Conservation (phyloP, 345 rosid genomes). For the Eucalyptus regnans region DNA sequence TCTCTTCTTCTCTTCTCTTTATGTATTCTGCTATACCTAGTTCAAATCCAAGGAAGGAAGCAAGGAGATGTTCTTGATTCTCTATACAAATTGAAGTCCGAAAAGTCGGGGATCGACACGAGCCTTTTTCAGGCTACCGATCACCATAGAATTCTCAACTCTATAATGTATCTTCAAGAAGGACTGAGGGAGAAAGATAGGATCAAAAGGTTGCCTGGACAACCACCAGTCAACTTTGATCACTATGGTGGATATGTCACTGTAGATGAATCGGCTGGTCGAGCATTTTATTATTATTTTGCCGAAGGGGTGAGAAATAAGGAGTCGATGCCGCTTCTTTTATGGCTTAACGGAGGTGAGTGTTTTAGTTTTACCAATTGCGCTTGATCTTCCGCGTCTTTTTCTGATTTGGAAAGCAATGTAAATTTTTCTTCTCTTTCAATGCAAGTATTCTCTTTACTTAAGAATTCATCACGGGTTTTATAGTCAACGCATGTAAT, state of each 20-base stretch:
- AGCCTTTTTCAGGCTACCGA: not conserved
- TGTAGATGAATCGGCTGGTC: slow-evolving; percentile 36
- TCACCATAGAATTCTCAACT: not conserved
- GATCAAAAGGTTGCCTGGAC: slow-evolving; percentile 46
- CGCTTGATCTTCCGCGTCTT: not conserved
- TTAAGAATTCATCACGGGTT: not conserved
- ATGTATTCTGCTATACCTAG: not conserved
- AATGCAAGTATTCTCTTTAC: too few species aligned
- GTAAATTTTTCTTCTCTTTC: not conserved
- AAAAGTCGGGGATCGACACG: not conserved
- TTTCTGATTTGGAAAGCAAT: not conserved
- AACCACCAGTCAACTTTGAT: slow-evolving; percentile 28
- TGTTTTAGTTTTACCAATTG: not conserved
- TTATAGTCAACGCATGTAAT: not conserved
- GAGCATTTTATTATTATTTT: slow-evolving; percentile 59
- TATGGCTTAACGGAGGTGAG: slow-evolving; percentile 86
- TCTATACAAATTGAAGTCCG: slow-evolving; percentile 7
- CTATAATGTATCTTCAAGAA: not conserved
- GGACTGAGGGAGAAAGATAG: slow-evolving; percentile 11
- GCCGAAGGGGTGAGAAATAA: slow-evolving; percentile 31
- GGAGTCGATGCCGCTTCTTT: slow-evolving; percentile 51
- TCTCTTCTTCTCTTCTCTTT: not conserved
- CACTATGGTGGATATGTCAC: slow-evolving; percentile 72
- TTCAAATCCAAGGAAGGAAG: not conserved
- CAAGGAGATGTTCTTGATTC: slow-evolving; percentile 8